Evolutionary conservation across 164 flowering plant species (phyloP).

Genomic region (Liriodendron chinense): DNA sequence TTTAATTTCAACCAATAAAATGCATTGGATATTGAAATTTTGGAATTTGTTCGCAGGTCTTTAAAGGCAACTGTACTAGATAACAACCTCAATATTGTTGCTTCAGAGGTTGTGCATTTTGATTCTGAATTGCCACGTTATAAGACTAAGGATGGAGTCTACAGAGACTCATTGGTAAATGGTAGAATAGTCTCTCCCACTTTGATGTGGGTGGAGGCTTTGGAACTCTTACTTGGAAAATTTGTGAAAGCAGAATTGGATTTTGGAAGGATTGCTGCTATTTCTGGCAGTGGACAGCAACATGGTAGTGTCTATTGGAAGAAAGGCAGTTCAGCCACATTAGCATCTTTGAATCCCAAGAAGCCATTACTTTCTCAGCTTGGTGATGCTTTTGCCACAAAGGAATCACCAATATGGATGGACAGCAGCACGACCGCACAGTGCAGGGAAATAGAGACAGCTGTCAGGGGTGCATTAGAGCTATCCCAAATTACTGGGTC

Average conservation of each 20-base stretch:
- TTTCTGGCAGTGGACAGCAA: slow-evolving; percentile 94
- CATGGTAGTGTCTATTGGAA: slow-evolving; percentile 99
- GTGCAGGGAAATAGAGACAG: slow-evolving; percentile 79
- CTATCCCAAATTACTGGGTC: slow-evolving; percentile 79
- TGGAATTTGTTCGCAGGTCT: slow-evolving; percentile 48
- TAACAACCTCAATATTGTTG: slow-evolving; percentile 61
- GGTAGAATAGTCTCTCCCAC: slow-evolving; percentile 95
- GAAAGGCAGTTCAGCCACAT: slow-evolving; percentile 45
- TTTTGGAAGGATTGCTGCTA: slow-evolving; percentile 60
- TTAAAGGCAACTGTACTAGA: slow-evolving; percentile 89
- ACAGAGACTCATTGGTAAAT: slow-evolving; percentile 54
- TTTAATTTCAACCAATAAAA: not conserved
- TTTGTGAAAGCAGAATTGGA: slow-evolving; percentile 53
- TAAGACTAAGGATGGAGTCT: slow-evolving; percentile 87
- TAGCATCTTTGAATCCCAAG: slow-evolving; percentile 59
- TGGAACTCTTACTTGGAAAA: slow-evolving; percentile 63
- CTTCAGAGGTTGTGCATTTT: slow-evolving; percentile 69
- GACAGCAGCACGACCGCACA: slow-evolving; percentile 89
- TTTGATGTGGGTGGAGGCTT: slow-evolving; percentile 90
- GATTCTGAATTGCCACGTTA: slow-evolving; percentile 86
- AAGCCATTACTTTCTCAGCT: slow-evolving; percentile 59
- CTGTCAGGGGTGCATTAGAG: slow-evolving; percentile 87
- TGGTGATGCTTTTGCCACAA: slow-evolving; percentile 55
- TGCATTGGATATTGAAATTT: not conserved
- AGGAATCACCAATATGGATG: slow-evolving; percentile 96